Conservation (phyloP, 2,329 filamentous ascomycete species). For the Pyrenochaeta sp. region DNA sequence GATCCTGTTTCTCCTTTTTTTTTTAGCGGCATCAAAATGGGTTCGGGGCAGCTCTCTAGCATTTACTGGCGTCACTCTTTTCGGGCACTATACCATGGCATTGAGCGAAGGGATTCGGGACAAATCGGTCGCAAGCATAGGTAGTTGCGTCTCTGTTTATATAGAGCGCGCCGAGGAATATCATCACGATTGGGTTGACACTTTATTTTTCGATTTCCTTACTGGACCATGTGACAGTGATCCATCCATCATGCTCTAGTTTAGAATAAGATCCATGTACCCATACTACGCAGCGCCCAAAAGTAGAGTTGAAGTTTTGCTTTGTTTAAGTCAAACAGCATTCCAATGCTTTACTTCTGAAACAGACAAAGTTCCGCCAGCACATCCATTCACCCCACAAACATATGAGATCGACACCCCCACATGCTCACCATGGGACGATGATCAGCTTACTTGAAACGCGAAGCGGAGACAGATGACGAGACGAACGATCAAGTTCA, state of each 20-base stretch:
- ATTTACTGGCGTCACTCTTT: constrained; percentile 29
- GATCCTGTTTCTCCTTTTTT: constrained; percentile 14
- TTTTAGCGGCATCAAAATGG: constrained; percentile 38
- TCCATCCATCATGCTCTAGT: too few species aligned
- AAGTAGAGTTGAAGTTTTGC: too few species aligned
- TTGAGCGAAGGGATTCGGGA: constrained; percentile 6
- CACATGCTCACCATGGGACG: not conserved
- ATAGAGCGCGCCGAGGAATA: not conserved
- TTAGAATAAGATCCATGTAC: too few species aligned
- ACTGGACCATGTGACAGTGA: not conserved
- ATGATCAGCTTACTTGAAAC: not conserved
- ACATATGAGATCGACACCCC: not conserved
- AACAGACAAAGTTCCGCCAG: not conserved
- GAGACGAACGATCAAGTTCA: not conserved
- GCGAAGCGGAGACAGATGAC: not conserved
- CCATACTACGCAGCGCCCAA: too few species aligned
- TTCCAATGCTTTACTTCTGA: not conserved
- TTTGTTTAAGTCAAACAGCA: not conserved
- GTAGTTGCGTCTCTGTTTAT: not conserved
- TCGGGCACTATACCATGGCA: constrained; percentile 29
- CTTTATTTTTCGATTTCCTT: not conserved
- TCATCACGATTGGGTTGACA: not conserved
- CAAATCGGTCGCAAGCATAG: not conserved
- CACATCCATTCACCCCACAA: not conserved
- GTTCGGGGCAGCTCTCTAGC: constrained; percentile 15